phyloP scores from a whole-genome alignment of 768 basidiomycete species.

The Termitomyces sp. region DNA sequence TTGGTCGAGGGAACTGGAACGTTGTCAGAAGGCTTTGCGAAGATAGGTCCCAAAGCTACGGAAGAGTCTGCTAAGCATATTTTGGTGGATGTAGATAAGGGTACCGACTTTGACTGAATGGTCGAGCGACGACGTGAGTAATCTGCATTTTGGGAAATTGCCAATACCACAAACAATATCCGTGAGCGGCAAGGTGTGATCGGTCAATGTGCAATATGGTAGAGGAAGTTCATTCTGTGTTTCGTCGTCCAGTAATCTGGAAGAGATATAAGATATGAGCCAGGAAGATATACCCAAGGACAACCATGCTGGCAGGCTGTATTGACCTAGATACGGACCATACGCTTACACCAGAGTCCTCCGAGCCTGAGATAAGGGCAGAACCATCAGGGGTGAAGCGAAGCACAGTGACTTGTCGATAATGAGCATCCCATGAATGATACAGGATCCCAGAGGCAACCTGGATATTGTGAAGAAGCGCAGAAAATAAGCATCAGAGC shows the following conservation, averaged over 20 bases:
- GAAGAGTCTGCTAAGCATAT: conserved; percentile 6
- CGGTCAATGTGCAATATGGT: conserved; percentile 77
- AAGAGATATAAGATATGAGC: conserved; percentile 1
- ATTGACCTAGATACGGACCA: conserved; percentile 87
- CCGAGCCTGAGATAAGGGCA: conserved; percentile 80
- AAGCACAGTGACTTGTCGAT: conserved; percentile 80
- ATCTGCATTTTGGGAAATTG: conserved; percentile 68
- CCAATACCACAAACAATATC: conserved; percentile 81
- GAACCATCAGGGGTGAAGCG: conserved; percentile 82
- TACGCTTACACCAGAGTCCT: conserved; percentile 85
- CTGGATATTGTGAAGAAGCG: conserved; percentile 34
- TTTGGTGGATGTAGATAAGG: not conserved
- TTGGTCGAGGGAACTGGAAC: conserved; percentile 80
- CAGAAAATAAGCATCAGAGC: not conserved
- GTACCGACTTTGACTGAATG: conserved; percentile 81
- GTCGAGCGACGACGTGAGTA: conserved; percentile 81
- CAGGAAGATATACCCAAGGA: not conserved
- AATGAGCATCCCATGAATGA: conserved; percentile 94
- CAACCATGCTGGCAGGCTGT: conserved; percentile 13
- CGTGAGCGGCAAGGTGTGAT: conserved; percentile 90
- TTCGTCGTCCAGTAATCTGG: conserved; percentile 73
- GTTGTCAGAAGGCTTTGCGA: conserved; percentile 77
- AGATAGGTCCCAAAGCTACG: conserved; percentile 77
- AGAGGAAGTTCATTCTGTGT: conserved; percentile 70
- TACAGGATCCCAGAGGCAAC: conserved; percentile 91